Base-by-base conservation (phyloP, 2,329 filamentous ascomycete genomes). In the Xylaria multiplex region DNA sequence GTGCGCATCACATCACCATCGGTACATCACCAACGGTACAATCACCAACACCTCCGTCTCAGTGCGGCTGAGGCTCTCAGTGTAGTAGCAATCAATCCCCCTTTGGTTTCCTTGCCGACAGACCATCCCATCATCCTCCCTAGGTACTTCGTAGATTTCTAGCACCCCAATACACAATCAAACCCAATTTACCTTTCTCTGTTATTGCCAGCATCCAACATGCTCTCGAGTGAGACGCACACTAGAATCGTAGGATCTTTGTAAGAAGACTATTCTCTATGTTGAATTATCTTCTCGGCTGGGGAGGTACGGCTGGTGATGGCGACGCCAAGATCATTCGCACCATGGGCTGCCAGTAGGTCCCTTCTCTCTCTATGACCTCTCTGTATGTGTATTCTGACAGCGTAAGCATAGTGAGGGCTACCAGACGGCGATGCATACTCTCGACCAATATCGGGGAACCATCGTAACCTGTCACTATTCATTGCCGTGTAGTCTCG, bases 331-430 rank as follows among this genome's bases (percentile, higher is more conserved):
- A n/a, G 16, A 14, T 45, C 42, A 45, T 45, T 19, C 42, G 42
- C 42, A 45, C 42, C 42, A 45, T 45, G 42, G 42, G 42, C 42
- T 45, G 42, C 42, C 42, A 45, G 42, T 45, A 45, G 42, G 42
- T 45, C 42, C 42, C 42, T 42, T 19, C 42, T n/a, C 42, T n/a
- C 42, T n/a, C 42, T 14, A 14, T 45, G 14, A 6, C 13, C 42
- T 19, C 42, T 45, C 16, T n/a, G 7, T 14, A 8, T 45, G 16
- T 14, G 42, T 19, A n/a, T 14, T 45, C 42, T 45, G 13, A 45
- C 42, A n/a, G 42, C 16, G 40, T 16, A 45, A 45, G 42, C 42
- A 45, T 14, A 45, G 42, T n/a, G 42, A 45, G 42, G 16, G 42
- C 42, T 45, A 45, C 42, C 42, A 45, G 42, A 45, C 42, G 14